Base-by-base conservation (phyloP, 1,139 yeast species). In the Nakaseomyces delphensis region DNA sequence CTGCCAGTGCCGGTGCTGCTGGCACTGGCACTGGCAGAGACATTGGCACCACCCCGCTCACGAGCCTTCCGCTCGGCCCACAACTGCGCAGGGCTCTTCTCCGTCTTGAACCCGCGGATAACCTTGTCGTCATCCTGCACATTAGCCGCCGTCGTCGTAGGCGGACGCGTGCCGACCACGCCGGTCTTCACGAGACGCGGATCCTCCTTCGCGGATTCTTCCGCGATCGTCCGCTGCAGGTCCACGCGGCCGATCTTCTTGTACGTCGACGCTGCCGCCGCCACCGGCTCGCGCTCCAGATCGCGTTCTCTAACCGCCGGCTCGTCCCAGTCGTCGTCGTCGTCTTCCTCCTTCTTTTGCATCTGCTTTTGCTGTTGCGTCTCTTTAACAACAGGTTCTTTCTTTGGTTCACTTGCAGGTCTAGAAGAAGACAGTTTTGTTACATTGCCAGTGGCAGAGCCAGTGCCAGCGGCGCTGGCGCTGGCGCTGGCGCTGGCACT, bases 1-100 rank as follows among this genome's bases (percentile, higher is more conserved):
- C 8, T 9, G 24, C 9, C 9, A 10, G 28, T 5, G 7, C 13
- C 28, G 7, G 28, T 13, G 11, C 13, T 11, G 28, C 13, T 24
- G 13, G 39, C 33, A 10, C 51, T 44, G n/a, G 28, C 4, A 21
- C 10, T 2, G 24, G 3, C 24, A 3, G 24, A 3, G 10, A 10
- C 24, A 3, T 10, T 10, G 24, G 24, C 27, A 49, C 55, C 7
- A 53, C 52, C 4, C 44, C 44, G 43, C 45, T 36, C 48, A 14
- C 69, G 68, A 54, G 69, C 91, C 61, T 81, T 80, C 69, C 79
- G 85, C 62, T 85, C 96, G 16, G 96, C 96, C 96, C 96, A 87
- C 30, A 84, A 59, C 64, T 87, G 96, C 29, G 96, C 96, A 24
- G 97, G 96, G 3, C 95, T 83, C 65, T 85, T 84, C 47, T 95